phyloP scores from a whole-genome alignment of 2,329 filamentous ascomycete species.

The Thelonectria rubi region DNA sequence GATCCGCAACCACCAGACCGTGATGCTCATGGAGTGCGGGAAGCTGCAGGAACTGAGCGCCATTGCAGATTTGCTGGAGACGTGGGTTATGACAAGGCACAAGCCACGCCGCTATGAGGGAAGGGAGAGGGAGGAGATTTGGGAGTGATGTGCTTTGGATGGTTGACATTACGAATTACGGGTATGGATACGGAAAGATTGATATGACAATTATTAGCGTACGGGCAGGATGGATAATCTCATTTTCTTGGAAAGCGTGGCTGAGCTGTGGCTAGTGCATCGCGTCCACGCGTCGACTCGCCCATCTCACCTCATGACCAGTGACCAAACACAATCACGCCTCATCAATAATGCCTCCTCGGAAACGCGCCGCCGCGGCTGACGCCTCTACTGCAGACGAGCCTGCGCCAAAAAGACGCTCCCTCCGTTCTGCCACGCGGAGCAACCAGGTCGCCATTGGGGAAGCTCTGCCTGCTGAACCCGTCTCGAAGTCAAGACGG shows the following conservation, averaged over 20 bases:
- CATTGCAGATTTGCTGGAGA: constrained; percentile 27
- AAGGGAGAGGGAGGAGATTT: no score
- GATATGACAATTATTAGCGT: no score
- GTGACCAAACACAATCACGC: neutral
- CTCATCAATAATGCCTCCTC: constrained; percentile 29
- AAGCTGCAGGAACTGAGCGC: constrained; percentile 22
- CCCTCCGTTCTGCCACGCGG: constrained; percentile 27
- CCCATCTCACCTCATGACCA: neutral
- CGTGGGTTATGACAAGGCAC: constrained; percentile 6
- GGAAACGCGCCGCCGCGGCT: constrained; percentile 25
- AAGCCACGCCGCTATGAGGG: no score
- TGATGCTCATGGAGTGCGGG: constrained; percentile 23
- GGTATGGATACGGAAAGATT: no score
- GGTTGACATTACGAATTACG: no score
- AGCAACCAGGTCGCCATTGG: constrained; percentile 7
- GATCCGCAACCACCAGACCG: constrained; percentile 31
- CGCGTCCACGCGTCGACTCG: constrained; percentile 18
- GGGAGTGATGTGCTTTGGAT: no score
- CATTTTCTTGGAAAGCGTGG: constrained; percentile 6
- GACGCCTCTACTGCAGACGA: neutral
- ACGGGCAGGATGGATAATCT: neutral
- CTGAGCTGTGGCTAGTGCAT: constrained; percentile 22
- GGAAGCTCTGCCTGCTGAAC: neutral
- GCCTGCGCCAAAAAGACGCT: constrained; percentile 27
- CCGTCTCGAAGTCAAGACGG: constrained; percentile 1